A percentile compares a stretch with the other conserved stretches of the same genome.
These are phyloP conservation scores for Filosporella fistucella DNA, from an alignment of 495 filamentous ascomycete species.

Conservation along the genomic window DNA sequence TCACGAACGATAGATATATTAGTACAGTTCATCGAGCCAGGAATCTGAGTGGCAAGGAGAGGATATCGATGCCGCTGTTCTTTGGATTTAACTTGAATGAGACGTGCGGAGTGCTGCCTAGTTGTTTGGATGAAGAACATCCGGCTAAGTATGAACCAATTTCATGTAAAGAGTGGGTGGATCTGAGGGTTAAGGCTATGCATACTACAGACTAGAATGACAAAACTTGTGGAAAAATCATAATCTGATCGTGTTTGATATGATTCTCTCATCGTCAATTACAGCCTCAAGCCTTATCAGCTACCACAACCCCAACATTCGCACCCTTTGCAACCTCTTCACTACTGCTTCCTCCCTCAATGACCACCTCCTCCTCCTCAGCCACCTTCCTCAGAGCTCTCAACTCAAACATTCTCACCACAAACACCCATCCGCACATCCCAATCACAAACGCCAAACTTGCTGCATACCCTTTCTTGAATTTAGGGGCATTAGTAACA, in stretches of 20 bases:
- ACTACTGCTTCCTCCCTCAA: neutral
- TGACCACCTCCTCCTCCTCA: neutral
- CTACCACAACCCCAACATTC: neutral
- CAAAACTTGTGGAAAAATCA: no score
- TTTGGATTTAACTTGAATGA: conserved; percentile 20
- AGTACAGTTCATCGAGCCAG: conserved; percentile 37
- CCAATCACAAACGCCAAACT: conserved; percentile 4
- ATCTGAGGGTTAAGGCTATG: conserved; percentile 5
- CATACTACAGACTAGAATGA: conserved; percentile 1
- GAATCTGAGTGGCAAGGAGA: conserved; percentile 35
- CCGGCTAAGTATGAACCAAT: conserved; percentile 20
- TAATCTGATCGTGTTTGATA: no score
- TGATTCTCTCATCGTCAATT: no score
- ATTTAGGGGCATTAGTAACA: conserved; percentile 49
- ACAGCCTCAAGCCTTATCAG: no score
- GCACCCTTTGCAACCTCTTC: neutral
- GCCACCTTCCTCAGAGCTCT: conserved; percentile 2
- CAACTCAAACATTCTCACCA: conserved; percentile 1
- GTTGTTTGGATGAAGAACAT: conserved; percentile 5
- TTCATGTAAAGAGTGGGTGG: conserved; percentile 6
- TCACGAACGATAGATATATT: conserved; percentile 35
- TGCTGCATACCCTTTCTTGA: neutral
- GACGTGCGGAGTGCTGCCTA: neutral
- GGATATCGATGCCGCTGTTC: conserved; percentile 39
- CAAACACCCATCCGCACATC: conserved; percentile 4